A percentile compares a stretch with the other conserved stretches of the same genome.
These are phyloP conservation scores for Lipomyces yamanashiensis DNA, from an alignment of 805 yeast genomes.

Conservation along the genomic window DNA sequence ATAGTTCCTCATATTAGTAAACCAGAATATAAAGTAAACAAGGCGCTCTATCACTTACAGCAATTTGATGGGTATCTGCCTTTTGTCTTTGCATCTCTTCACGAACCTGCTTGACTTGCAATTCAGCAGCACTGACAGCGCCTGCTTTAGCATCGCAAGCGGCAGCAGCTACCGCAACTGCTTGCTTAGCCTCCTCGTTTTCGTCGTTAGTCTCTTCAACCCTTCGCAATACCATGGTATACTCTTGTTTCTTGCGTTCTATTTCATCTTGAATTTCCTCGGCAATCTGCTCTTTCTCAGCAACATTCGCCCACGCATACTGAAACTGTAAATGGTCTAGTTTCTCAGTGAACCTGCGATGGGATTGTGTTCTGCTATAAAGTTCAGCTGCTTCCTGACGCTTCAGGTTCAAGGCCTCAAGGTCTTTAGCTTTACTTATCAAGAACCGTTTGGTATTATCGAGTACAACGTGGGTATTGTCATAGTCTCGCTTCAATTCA, in stretches of 20 bases:
- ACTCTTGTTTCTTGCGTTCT: neutral
- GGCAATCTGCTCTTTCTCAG: constrained; percentile 21
- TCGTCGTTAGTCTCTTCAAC: constrained; percentile 1
- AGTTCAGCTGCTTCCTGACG: constrained; percentile 45
- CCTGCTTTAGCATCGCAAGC: neutral
- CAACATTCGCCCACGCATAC: constrained; percentile 34
- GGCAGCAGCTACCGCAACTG: neutral
- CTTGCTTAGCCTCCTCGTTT: constrained; percentile 6
- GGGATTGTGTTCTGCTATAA: constrained; percentile 27
- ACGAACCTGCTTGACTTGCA: neutral
- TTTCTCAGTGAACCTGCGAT: constrained; percentile 19
- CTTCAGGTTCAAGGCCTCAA: constrained; percentile 49
- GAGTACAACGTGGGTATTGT: constrained; percentile 49
- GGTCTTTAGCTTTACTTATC: constrained; percentile 43
- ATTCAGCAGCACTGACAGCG: neutral
- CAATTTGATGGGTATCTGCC: constrained; percentile 9
- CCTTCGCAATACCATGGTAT: constrained; percentile 1
- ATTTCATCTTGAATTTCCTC: constrained; percentile 2
- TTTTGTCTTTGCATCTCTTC: constrained; percentile 1
- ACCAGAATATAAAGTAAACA: too few relatives aligned
- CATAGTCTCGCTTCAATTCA: constrained; percentile 54
- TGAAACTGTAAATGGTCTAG: constrained; percentile 16
- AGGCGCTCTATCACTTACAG: neutral
- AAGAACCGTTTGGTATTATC: constrained; percentile 44
- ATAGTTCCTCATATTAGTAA: neutral